Conservation (phyloP, 2,329 filamentous ascomycete genomes). For the Dryadomyces quercus-mongolicae region DNA sequence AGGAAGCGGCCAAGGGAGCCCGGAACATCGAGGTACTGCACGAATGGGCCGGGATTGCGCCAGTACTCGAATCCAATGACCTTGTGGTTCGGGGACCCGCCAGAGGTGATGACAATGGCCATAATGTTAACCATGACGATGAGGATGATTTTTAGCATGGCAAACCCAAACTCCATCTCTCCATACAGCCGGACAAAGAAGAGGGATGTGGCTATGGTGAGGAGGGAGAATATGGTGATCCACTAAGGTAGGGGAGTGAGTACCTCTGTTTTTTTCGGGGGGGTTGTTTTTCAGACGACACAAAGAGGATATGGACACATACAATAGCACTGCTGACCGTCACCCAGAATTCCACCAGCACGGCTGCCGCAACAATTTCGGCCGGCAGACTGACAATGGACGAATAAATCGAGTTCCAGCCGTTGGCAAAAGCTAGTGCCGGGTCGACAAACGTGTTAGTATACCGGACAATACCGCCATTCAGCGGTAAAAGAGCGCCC, state of each 20-base stretch:
- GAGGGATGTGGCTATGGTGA: constrained; percentile 5
- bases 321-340: constrained; percentile 36
- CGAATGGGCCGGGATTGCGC: constrained; percentile 28
- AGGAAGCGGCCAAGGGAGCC: constrained; percentile 28
- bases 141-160: constrained; percentile 30
- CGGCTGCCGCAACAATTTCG: constrained; percentile 46
- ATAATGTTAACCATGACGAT: constrained; percentile 38
- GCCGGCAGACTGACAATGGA: constrained; percentile 30
- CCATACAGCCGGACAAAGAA: constrained; percentile 9
- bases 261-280: too few species aligned
- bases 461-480: constrained; percentile 36
- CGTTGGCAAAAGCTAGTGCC: constrained; percentile 32
- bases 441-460: constrained; percentile 32
- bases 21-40: constrained; percentile 22
- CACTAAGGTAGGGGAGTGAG: constrained; percentile 8
- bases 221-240: constrained; percentile 14
- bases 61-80: constrained; percentile 10
- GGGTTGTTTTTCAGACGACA: too few species aligned
- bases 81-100: constrained; percentile 16
- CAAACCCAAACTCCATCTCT: constrained; percentile 10
- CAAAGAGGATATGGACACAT: too few species aligned
- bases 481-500: constrained; percentile 47
- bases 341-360: constrained; percentile 44
- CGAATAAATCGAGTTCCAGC: constrained; percentile 38
- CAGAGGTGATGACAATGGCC: constrained; percentile 32